A percentile compares a stretch with the other conserved stretches of the same genome.
These are phyloP conservation scores for Luffa aegyptiaca DNA, from an alignment of 306 rosid genomes.

Conservation along the genomic window DNA sequence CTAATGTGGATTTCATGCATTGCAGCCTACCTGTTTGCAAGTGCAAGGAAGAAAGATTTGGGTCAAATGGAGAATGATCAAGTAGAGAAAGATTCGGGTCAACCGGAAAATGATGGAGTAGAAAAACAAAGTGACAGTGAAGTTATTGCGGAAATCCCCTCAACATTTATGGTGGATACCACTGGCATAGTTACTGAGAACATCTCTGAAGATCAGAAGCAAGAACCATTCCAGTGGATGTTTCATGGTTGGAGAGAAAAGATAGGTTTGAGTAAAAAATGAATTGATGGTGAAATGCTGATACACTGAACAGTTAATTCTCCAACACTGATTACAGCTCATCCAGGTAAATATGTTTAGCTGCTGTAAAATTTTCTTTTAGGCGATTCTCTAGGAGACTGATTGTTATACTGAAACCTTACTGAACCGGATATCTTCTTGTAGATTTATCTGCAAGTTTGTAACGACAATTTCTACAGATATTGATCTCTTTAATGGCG, in stretches of 20 bases:
- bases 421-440: neutral
- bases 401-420: neutral
- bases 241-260: constrained; percentile 54
- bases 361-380: neutral
- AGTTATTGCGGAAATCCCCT: constrained; percentile 29
- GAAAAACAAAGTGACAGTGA: constrained; percentile 23
- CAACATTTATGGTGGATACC: constrained; percentile 23
- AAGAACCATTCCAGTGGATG: constrained; percentile 42
- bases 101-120: constrained; percentile 5
- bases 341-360: neutral
- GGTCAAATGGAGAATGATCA: constrained; percentile 7
- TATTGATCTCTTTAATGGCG: neutral
- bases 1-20: constrained; percentile 13
- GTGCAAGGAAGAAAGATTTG: constrained; percentile 37
- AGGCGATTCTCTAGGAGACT: neutral
- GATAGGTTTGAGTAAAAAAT: constrained; percentile 36
- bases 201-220: constrained; percentile 41
- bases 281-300: constrained; percentile 45
- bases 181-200: constrained; percentile 24
- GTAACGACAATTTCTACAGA: neutral
- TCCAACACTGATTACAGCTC: constrained; percentile 5
- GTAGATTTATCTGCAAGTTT: neutral
- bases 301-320: constrained; percentile 40
- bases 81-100: constrained; percentile 31
- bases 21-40: constrained; percentile 63